Base-by-base conservation (phyloP, 768 basidiomycete species). In the Termitomyces sp. region DNA sequence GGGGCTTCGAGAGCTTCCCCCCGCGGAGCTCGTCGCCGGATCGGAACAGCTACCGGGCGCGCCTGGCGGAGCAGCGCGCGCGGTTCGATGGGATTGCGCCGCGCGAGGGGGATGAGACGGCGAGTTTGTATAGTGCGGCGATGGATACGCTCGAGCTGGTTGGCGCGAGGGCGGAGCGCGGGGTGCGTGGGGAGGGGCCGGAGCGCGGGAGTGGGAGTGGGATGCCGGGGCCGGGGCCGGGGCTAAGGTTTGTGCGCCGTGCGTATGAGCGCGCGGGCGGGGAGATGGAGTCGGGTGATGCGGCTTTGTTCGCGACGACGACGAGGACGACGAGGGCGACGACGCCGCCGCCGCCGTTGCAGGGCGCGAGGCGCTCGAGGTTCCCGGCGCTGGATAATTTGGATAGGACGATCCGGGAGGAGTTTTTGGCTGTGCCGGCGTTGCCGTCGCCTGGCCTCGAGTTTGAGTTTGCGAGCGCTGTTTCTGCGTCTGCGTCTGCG, bases 371-470 rank as follows among this genome's bases (percentile, higher is more conserved):
- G 28, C 51, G 51, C 18, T 52, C 3, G 7, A 41, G 37, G 37
- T 41, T 52, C 15, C 50, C 50, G 4, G 24, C 22, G 16, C 36
- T n/a, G 7, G 24, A 51, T 5, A 26, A n/a, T 28, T 18, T 28
- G 36, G 51, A 51, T 51, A 10, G 24, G 7, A 13, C 36, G 7
- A 8, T 24, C 29, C 51, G 51, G n/a, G 51, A 52, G 10, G 54
- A 58, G 8, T 58, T 51, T 31, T 58, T 63, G 16, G 58, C 65
- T 29, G 51, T 61, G 31, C 65, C 65, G 5, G 61, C 60, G 5
- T 61, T 67, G 22, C 68, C 67, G 9, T 66, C 69, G 4, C 69
- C 70, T 15, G 66, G 62, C n/a, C 60, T 70, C n/a, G 64, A 64
- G 31, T 63, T 68, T 5, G 57, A 64, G n/a, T 60, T 53, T 28